Base-by-base conservation (phyloP, 345 rosid genomes). In the Nasturtium officinale region DNA sequence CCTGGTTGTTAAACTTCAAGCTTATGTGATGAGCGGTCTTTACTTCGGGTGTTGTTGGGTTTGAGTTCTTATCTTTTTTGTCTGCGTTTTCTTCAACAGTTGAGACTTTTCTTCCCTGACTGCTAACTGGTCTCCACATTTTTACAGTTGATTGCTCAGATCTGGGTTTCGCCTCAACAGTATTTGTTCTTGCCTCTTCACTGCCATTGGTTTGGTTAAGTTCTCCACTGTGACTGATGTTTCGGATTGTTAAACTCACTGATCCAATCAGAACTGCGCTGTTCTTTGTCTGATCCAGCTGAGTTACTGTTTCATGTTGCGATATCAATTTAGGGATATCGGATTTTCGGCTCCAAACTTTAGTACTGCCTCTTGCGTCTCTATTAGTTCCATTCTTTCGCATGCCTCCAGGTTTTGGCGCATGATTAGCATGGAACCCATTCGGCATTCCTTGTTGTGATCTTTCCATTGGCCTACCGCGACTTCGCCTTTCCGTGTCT, bases 191-290 rank as follows among this genome's bases (percentile, higher is more conserved):
- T 45, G 73, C 77, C 59, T 78, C 90, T 20, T 52, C 57, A 72
- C 71, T 51, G 65, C 65, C 64, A 75, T 69, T 75, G 21, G 83
- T 76, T 35, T 48, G 85, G 71, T 77, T 80, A 33, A 71, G 74
- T 29, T 72, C 76, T 56, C 86, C 83, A 0, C 60, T 76, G 18
- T 25, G 71, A 72, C 74, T 52, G 69, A 75, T 72, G 71, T 84
- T 83, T 71, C 71, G 85, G 42, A 95, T 85, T 0, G 86, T 68
- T 69, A 92, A 90, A 65, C 91, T 79, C 57, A 96, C 84, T 37
- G 99, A 87, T 48, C 99, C 98, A 71, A 92, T 86, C 75, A 90
- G 73, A 73, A 96, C 85, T 84, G 89, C 89, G 1, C 48, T 60
- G 32, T 71, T 85, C 74, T 83, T 84, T 65, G 80, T 71, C 29